phyloP scores from a whole-genome alignment of 1,284 basidiomycete genomes.

The Tylopilus orsonianus region DNA sequence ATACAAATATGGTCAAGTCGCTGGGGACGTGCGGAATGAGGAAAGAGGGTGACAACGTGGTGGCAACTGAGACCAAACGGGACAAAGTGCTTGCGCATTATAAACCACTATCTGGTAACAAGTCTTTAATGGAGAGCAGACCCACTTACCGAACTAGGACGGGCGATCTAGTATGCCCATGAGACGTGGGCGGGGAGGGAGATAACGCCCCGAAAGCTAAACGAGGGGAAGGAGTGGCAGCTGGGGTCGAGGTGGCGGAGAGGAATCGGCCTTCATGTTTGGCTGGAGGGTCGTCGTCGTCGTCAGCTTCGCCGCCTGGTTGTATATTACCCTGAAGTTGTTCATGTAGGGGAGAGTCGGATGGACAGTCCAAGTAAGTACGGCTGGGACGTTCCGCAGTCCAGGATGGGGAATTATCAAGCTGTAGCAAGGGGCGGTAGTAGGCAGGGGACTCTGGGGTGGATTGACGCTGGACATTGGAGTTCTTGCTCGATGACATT shows the following conservation, averaged over 20 bases:
- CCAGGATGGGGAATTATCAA: conserved; percentile 31
- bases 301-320: conserved; percentile 19
- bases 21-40: not conserved
- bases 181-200: conserved; percentile 11
- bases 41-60: conserved; percentile 22
- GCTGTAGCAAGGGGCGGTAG: conserved; percentile 32
- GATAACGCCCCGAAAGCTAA: conserved; percentile 14
- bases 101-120: conserved; percentile 3
- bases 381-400: conserved; percentile 11
- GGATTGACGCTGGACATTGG: conserved; percentile 26
- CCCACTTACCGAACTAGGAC: conserved; percentile 33
- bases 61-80: not conserved
- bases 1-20: conserved; percentile 15
- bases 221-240: conserved; percentile 16
- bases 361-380: conserved; percentile 11
- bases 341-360: conserved; percentile 6
- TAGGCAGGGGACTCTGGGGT: conserved; percentile 19
- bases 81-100: conserved; percentile 1
- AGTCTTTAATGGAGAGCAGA: not conserved
- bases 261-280: conserved; percentile 33
- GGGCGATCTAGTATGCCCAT: conserved; percentile 34
- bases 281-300: conserved; percentile 21
- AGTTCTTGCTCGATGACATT: conserved; percentile 31
- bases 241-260: conserved; percentile 11
- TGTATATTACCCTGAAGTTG: conserved; percentile 13